phyloP scores from a whole-genome alignment of 2,329 filamentous ascomycete genomes.

The Colletotrichum sp. region DNA sequence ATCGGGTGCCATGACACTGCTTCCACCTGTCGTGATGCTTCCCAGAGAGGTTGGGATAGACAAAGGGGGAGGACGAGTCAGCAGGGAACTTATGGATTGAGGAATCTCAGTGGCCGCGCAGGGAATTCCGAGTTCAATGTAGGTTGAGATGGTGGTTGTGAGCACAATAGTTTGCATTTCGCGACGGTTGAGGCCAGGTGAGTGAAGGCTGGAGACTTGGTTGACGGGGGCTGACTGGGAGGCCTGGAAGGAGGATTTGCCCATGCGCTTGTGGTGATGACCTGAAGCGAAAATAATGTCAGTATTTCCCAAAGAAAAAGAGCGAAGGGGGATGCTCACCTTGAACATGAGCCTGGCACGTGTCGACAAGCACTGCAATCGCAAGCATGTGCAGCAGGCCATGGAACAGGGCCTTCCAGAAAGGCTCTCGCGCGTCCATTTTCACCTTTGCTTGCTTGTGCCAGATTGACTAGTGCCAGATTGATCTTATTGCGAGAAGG shows the following conservation, averaged over 20 bases:
- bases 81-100: neutral
- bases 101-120: neutral
- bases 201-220: neutral
- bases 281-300: neutral
- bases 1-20: neutral
- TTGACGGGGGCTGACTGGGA: neutral
- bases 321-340: neutral
- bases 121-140: neutral
- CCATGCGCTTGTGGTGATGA: accelerated
- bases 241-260: neutral
- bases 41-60: neutral
- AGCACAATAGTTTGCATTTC: neutral
- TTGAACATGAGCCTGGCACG: neutral
- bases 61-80: neutral
- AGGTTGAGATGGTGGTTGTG: neutral
- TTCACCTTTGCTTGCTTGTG: neutral
- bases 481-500: too few species aligned
- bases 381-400: neutral
- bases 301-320: neutral
- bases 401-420: neutral
- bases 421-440: neutral
- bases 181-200: neutral
- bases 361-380: neutral
- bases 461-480: neutral
- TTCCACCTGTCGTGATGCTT: neutral